These are phyloP conservation scores for Calonectria pseudoturangicola DNA, from an alignment of 2,329 filamentous ascomycete genomes.

Conservation along the genomic window DNA sequence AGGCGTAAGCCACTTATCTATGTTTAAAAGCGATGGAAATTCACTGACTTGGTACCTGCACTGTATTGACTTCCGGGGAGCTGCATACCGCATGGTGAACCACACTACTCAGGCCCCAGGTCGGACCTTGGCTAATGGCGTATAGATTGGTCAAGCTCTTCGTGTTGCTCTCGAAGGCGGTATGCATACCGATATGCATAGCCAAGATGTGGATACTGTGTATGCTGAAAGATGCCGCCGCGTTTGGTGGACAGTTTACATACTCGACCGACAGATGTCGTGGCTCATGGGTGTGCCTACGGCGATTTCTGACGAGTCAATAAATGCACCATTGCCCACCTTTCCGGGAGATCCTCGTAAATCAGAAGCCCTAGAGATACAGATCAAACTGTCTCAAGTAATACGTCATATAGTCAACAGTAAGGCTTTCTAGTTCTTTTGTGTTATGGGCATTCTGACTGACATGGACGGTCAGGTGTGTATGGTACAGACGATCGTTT, in stretches of 20 bases:
- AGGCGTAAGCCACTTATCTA: background rate
- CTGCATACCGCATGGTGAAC: constrained; percentile 64
- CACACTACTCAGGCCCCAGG: background rate
- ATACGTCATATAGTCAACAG: constrained; percentile 53
- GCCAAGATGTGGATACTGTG: constrained; percentile 60
- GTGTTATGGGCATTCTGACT: background rate
- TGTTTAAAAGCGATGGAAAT: background rate
- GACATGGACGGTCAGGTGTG: background rate
- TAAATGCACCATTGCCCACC: constrained; percentile 60
- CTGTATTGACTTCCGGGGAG: constrained; percentile 65
- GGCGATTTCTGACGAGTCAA: constrained; percentile 68
- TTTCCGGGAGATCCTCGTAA: constrained; percentile 47
- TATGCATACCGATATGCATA: constrained; percentile 69
- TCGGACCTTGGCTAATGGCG: too few species aligned
- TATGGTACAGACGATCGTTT: constrained; percentile 34
- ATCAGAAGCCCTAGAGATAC: constrained; percentile 51
- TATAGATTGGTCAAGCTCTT: constrained; percentile 67
- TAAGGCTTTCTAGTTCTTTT: constrained; percentile 37
- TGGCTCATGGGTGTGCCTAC: constrained; percentile 69
- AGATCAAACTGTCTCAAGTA: constrained; percentile 50
- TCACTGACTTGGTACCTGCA: constrained; percentile 60
- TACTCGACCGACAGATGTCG: constrained; percentile 70
- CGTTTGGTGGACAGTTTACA: constrained; percentile 71
- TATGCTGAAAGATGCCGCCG: constrained; percentile 65
- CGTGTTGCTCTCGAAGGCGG: constrained; percentile 67